Evolutionary conservation across 805 yeast species (phyloP).

Genomic region (Candida pseudofarinosa): DNA sequence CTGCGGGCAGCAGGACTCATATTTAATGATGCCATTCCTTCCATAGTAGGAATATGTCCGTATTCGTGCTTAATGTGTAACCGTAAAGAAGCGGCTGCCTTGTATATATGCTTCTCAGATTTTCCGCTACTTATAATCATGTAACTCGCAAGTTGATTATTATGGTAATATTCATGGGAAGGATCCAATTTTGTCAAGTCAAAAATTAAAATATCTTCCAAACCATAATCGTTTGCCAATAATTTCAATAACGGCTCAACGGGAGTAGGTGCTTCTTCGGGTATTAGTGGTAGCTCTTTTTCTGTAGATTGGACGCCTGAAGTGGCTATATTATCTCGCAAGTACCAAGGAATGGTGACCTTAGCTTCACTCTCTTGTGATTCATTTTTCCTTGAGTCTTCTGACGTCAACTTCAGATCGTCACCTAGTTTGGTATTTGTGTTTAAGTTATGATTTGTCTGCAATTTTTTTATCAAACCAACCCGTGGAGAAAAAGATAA

Average conservation of each 20-base stretch:
- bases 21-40: conserved; percentile 66
- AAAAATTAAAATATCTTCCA: conserved; percentile 57
- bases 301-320: conserved; percentile 20
- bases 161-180: conserved; percentile 25
- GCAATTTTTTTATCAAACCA: neutral
- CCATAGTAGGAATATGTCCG: conserved; percentile 46
- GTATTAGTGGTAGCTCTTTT: conserved; percentile 51
- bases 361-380: neutral
- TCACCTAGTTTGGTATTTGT: neutral
- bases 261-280: conserved; percentile 52
- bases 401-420: neutral
- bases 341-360: conserved; percentile 55
- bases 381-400: neutral
- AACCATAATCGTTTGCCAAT: conserved; percentile 59
- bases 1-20: conserved; percentile 37
- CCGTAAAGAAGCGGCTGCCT: conserved; percentile 60
- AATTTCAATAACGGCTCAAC: conserved; percentile 43
- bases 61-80: conserved; percentile 50
- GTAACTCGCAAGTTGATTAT: conserved; percentile 27
- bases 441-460: neutral
- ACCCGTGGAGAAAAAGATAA: neutral
- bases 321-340: conserved; percentile 40
- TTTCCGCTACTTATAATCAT: conserved; percentile 71
- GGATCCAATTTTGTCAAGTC: conserved; percentile 49
- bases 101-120: conserved; percentile 68